phyloP scores from a whole-genome alignment of 768 basidiomycete genomes.

The Lentinula detonsa region DNA sequence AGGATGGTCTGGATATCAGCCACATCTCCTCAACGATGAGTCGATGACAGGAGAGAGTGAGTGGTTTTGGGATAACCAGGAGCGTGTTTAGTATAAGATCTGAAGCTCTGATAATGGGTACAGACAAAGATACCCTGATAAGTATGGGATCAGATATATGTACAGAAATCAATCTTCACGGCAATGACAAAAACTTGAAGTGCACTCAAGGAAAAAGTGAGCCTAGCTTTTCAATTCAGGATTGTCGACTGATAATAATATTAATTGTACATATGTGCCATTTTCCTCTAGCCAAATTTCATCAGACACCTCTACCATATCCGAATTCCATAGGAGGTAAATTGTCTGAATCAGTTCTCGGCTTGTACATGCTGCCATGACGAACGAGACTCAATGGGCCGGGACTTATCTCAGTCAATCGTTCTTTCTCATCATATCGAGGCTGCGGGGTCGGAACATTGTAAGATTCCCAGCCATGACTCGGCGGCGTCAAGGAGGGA shows the following conservation, averaged over 20 bases:
- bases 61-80: too few species aligned
- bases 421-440: not conserved
- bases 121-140: too few species aligned
- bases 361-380: conserved; percentile 5
- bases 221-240: not conserved
- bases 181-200: too few species aligned
- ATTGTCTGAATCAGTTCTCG: not conserved
- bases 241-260: not conserved
- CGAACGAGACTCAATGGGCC: not conserved
- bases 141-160: too few species aligned
- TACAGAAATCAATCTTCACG: too few species aligned
- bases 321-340: conserved; percentile 1
- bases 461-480: not conserved
- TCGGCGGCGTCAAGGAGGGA: not conserved
- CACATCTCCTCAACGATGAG: too few species aligned
- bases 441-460: not conserved
- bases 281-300: not conserved
- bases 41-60: too few species aligned
- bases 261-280: not conserved
- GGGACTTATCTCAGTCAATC: not conserved
- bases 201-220: too few species aligned
- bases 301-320: conserved; percentile 2
- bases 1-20: too few species aligned
- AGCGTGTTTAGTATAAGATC: too few species aligned
- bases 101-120: too few species aligned